These are phyloP conservation scores for Hymenoscyphus infarciens DNA, from an alignment of 2,329 filamentous ascomycete genomes.

Conservation along the genomic window DNA sequence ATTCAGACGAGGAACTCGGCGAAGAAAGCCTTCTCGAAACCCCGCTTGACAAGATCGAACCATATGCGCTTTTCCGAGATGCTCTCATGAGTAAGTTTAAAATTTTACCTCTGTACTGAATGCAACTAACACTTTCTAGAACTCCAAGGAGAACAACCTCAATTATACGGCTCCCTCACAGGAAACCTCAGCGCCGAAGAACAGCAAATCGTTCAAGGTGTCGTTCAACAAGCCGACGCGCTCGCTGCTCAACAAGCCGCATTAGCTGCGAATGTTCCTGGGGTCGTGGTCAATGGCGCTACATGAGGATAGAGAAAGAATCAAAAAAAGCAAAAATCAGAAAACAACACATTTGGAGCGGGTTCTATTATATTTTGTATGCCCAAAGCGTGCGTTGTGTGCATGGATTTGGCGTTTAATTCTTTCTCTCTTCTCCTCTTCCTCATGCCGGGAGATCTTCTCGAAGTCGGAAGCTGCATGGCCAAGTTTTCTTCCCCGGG, in stretches of 20 bases:
- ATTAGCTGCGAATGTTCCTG: conserved; percentile 20
- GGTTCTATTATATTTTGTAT: not conserved
- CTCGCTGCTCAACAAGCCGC: conserved; percentile 26
- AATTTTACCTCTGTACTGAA: not conserved
- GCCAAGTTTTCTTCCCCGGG: not conserved
- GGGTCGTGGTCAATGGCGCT: conserved; percentile 26
- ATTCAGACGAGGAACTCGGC: conserved; percentile 82
- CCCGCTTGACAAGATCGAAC: conserved; percentile 90
- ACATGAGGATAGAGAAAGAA: conserved; percentile 21
- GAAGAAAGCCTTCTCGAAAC: conserved; percentile 95
- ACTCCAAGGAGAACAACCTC: conserved; percentile 86
- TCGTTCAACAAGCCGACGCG: conserved; percentile 48
- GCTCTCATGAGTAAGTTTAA: conserved; percentile 70
- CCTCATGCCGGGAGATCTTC: not conserved
- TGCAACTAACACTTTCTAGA: conserved; percentile 45
- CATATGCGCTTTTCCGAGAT: conserved; percentile 83
- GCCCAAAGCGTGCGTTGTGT: conserved; percentile 1
- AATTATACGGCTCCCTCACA: conserved; percentile 79
- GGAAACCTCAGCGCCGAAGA: conserved; percentile 77
- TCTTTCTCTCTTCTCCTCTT: not conserved
- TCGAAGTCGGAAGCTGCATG: not conserved
- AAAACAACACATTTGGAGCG: conserved; percentile 3
- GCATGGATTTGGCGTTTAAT: conserved; percentile 1
- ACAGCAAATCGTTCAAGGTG: conserved; percentile 73
- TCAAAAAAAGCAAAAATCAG: not conserved